Evolutionary conservation across 2,329 filamentous ascomycete genomes (phyloP), one percentile per base, ranked within the genome.

Genomic region (Ascochyta koolunga): DNA sequence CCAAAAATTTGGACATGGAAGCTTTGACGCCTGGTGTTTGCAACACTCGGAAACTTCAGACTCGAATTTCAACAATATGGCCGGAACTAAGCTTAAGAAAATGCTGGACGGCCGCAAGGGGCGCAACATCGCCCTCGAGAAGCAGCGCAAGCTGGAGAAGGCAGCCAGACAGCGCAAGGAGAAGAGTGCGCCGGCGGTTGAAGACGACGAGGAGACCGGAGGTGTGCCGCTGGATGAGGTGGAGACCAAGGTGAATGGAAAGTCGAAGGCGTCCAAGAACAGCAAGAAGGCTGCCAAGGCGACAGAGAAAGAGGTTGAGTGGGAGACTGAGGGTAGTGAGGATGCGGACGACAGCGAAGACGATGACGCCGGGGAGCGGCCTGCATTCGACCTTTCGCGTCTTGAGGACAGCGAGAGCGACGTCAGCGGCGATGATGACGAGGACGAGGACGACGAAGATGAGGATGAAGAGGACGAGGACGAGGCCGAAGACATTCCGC

Each of bases 401-500:
- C 67, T 75, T 18, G 72, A 77, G 16, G 72, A 78, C 13, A 75
- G 76, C 39, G 77, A 78, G 49, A 76, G 77, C 24, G 73, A 75
- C 25, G 68, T 74, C 27, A 75, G 75, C 6, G 65, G 58, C n/a
- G 68, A 67, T 15, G 67, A 67, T 3, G 69, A 72, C 13, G 77
- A 81, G 7, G 69, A 72, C 13, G 77, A 81, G 7, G 79, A 80
- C 0, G 80, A 83, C 0, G 78, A 81, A 0, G 80, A 82, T 0
- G 63, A 66, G 2, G 84, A 86, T 0, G 84, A 86, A 0, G 85
- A 88, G 0, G 87, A 87, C 1, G 86, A 88, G 0, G 88, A 89
- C 19, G 89, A 92, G 4, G 90, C 93, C 38, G 91, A 95, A 62
- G 92, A 96, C 61, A 92, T 97, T 38, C 89, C 93, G 4, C 85